These are phyloP conservation scores for Blastomyces gilchristii DNA, from an alignment of 2,329 filamentous ascomycete species.

Conservation along the genomic window DNA sequence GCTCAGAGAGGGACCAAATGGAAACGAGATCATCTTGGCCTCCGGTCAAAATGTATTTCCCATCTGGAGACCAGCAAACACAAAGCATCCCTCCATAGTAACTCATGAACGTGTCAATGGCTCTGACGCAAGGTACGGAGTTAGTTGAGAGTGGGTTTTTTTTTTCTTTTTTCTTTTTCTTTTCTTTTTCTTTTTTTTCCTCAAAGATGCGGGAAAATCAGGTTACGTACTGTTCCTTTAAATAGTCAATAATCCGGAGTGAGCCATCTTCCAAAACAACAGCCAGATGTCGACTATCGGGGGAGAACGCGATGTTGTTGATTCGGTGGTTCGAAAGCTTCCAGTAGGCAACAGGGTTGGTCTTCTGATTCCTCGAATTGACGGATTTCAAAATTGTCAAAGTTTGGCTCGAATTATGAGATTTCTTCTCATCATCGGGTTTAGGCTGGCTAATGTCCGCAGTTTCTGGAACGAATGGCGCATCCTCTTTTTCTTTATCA, in stretches of 20 bases:
- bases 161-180: background rate
- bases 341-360: slow-evolving; percentile 86
- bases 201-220: background rate
- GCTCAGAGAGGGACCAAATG: slow-evolving; percentile 85
- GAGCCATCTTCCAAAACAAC: slow-evolving; percentile 87
- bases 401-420: slow-evolving; percentile 22
- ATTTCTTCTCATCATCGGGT: slow-evolving; percentile 22
- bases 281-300: slow-evolving; percentile 75
- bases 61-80: slow-evolving; percentile 95
- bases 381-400: slow-evolving; percentile 82
- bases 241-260: slow-evolving; percentile 80
- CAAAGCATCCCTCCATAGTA: slow-evolving; percentile 92
- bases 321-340: slow-evolving; percentile 84
- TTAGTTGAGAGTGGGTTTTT: slow-evolving; percentile 3
- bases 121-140: slow-evolving; percentile 39
- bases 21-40: slow-evolving; percentile 93
- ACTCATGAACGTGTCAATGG: slow-evolving; percentile 77
- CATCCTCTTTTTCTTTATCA: slow-evolving; percentile 93
- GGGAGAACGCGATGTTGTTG: slow-evolving; percentile 85
- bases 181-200: background rate
- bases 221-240: slow-evolving; percentile 66
- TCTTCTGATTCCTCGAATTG: slow-evolving; percentile 84
- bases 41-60: slow-evolving; percentile 88
- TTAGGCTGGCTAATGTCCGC: slow-evolving; percentile 28
- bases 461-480: slow-evolving; percentile 63